Conservation (phyloP, 306 rosid genomes). For the Cucurbita moschata region DNA sequence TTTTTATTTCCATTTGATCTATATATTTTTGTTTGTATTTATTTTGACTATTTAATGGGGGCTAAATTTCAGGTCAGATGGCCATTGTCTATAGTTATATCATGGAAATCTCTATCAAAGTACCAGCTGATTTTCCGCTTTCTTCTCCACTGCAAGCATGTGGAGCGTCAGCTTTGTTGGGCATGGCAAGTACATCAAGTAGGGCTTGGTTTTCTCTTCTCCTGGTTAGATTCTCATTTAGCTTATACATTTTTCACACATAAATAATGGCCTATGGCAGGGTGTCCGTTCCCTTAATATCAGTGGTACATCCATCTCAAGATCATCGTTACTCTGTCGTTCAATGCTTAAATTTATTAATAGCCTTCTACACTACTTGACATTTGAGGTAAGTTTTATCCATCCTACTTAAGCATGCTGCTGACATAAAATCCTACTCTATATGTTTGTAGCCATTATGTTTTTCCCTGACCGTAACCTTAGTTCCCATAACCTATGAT, state of each 20-base stretch:
- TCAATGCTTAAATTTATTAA: conserved; percentile 92
- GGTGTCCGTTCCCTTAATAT: conserved; percentile 74
- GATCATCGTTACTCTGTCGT: conserved; percentile 92
- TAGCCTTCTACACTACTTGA: conserved; percentile 86
- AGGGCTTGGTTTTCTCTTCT: no score
- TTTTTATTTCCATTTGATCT: conserved; percentile 8
- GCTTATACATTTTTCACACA: conserved; percentile 7
- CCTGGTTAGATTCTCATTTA: conserved; percentile 2
- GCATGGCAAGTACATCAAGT: conserved; percentile 99
- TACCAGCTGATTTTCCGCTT: conserved; percentile 86
- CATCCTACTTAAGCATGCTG: background rate
- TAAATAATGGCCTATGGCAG: conserved; percentile 24
- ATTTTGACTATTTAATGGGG: background rate
- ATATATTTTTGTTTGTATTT: background rate
- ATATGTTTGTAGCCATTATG: background rate
- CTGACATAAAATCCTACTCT: background rate
- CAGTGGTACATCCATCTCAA: conserved; percentile 73
- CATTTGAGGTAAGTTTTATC: conserved; percentile 69
- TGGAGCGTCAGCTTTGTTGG: conserved; percentile 89
- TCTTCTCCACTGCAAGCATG: conserved; percentile 90
- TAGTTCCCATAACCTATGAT: background rate
- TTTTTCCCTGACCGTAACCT: background rate
- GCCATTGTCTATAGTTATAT: conserved; percentile 88
- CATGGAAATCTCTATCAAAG: conserved; percentile 66
- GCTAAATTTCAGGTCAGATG: conserved; percentile 51